Base-by-base conservation (phyloP, 352 stramenopile genomes). In the Thalassiosira hispida region DNA sequence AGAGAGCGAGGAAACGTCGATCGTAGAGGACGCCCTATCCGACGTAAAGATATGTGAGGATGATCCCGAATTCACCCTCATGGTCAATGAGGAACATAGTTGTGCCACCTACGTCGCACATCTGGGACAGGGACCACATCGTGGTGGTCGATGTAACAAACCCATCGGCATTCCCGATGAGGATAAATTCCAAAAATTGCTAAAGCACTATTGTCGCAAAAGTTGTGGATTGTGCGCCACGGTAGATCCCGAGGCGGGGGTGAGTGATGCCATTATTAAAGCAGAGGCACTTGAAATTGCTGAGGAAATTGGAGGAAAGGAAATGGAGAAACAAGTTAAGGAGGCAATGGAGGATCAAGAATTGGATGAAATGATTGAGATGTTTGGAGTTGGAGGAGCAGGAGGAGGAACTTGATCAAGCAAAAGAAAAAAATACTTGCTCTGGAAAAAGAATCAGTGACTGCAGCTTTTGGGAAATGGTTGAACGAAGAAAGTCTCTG, bases 1-100 rank as follows among this genome's bases (percentile, higher is more conserved):
- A 23, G 67, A 76, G 29, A 40, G 33, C 18, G 56, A 68, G 31
- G 67, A 76, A 18, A 62, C 67, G 16, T 29, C 8, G 9, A 11
- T 18, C 1, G n/a, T 73, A 8, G 52, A 25, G 20, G 55, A 61
- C 9, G 25, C 9, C 20, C 27, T 40, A 14, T 20, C 51, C 23
- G 27, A 60, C 9, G 25, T 33, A 1, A 46, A 47, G 23, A 33
- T 22, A 22, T 33, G n/a, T 9, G 52, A 62, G 42, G 53, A 29
- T 2, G 35, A 51, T 56, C 33, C 38, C n/a, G 33, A 60, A 40
- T 55, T 55, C 18, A 55, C 8, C 16, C 23, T 4, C 12, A 7
- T 55, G 46, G n/a, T 55, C 46, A 55, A 27, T 6, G 5, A 12
- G 2, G 46, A 55, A 55, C 23, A 55, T 4, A 55, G 12, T 27